Evolutionary conservation across 2,329 filamentous ascomycete genomes (phyloP), one percentile per base, ranked within the genome.

Genomic region (Xylariaceae sp.): DNA sequence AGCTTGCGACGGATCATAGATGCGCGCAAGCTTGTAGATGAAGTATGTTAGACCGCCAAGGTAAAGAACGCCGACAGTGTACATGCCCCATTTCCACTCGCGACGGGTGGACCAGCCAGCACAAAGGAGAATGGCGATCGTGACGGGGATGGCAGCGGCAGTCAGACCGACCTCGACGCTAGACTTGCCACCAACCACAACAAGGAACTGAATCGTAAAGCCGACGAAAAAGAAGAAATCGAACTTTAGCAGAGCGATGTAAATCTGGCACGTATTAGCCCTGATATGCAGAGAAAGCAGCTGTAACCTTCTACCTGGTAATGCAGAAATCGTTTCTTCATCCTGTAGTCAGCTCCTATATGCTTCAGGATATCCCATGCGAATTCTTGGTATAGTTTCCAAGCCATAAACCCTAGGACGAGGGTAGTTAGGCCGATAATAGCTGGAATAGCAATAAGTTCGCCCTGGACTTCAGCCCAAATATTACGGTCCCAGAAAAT

Each of bases 141-240:
- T 97, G 67, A 97, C 81, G 26, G 92, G 92, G 47, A 99, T 89
- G 21, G 93, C 94, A 57, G 88, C 89, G 41, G 94, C 86, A 6
- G 95, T 99, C 46, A 97, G 80, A 49, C 83, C 88, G 65, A 94
- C 91, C 72, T 99, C 94, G 65, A 85, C 78, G 58, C 87, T 82
- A 41, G 81, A 81, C 60, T 82, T 78, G 55, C 78, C 82, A 37
- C 84, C 87, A 55, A 99, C 92, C 54, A 97, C 89, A 64, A 99
- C 93, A 48, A 97, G 83, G 73, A 99, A 99, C 70, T 99, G 94
- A 40, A 99, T 91, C 6, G 94, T 97, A 73, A 99, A 99, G 49
- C 93, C 94, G 44, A 99, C 85, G 81, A 99, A 99, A 80, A 99
- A 97, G 85, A 99, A 99, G 75, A 99, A 97, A 76, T 99, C 94